These are phyloP conservation scores for Penicillium verrucosum DNA, from an alignment of 2,329 filamentous ascomycete genomes.

Conservation along the genomic window DNA sequence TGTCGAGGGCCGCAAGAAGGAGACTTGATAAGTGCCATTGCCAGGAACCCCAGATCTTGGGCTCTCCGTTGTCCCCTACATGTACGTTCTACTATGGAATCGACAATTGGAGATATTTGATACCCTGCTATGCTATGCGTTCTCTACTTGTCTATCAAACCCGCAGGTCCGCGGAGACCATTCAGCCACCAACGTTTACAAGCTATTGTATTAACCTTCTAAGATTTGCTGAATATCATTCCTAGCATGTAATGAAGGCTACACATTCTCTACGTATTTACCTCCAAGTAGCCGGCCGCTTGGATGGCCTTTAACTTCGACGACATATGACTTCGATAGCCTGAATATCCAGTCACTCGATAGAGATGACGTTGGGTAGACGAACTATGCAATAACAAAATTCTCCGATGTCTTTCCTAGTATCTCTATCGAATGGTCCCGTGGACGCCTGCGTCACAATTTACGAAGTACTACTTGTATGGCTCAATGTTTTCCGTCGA, in stretches of 20 bases:
- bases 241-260: neutral
- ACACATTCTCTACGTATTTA: neutral
- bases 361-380: neutral
- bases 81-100: neutral
- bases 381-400: neutral
- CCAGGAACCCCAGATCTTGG: neutral
- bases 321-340: neutral
- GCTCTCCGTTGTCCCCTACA: neutral
- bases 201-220: neutral
- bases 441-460: neutral
- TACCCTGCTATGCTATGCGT: neutral
- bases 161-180: neutral
- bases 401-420: neutral
- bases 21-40: conserved; percentile 9
- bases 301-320: neutral
- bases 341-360: neutral
- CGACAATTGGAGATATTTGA: neutral
- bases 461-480: too few species aligned
- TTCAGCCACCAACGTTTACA: too few species aligned
- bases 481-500: neutral
- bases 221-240: neutral
- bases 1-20: conserved; percentile 61
- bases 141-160: neutral
- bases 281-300: neutral
- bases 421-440: neutral